Evolutionary conservation across 2,329 filamentous ascomycete genomes (phyloP), one percentile per base, ranked within the genome.

Genomic region (Meredithiella fracta): DNA sequence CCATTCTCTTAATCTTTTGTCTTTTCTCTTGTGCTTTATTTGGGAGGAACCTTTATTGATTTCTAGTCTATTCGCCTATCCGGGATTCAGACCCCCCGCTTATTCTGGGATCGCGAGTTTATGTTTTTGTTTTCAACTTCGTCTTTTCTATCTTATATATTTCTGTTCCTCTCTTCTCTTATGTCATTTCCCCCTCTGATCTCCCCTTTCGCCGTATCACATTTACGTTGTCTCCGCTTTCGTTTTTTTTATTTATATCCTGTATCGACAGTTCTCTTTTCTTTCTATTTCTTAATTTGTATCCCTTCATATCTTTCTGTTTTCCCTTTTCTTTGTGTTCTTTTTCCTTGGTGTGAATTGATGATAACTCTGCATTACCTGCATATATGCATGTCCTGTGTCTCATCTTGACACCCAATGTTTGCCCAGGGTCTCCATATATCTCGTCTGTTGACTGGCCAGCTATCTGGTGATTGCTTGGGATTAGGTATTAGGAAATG

Each of bases 21-120:
- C 49, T 51, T 60, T 63, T 62, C 57, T 60, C 57, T 59, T 56
- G 59, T 61, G 60, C 54, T 47, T 59, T 59, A 50, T 53, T 25
- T 59, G 62, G 60, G 57, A 55, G 53, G 57, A 47, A 61, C 57
- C 61, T 26, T 53, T 53, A 29, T 54, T 42, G 38, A 37, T 42
- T 57, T 47, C 26, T 54, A 26, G 8, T 57, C 25, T 26, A 40
- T 47, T 53, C 47, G 31, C 25, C 23, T n/a, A n/a, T 22, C 40
- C 15, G 11, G 3, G 40, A 44, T 11, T 11, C 29, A 34, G 5
- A 11, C 29, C 29, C 29, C 5, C 29, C n/a, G n/a, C 29, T 34
- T 34, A 34, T 5, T 34, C n/a, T 34, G 29, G 29, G 11, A 34
- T 34, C 29, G 29, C 29, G 29, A 11, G 29, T 34, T 26, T 26